A percentile compares a stretch with the other conserved stretches of the same genome.
Conservation (phyloP, 2,329 filamentous ascomycete genomes). For the Neocucurbitaria cava region DNA sequence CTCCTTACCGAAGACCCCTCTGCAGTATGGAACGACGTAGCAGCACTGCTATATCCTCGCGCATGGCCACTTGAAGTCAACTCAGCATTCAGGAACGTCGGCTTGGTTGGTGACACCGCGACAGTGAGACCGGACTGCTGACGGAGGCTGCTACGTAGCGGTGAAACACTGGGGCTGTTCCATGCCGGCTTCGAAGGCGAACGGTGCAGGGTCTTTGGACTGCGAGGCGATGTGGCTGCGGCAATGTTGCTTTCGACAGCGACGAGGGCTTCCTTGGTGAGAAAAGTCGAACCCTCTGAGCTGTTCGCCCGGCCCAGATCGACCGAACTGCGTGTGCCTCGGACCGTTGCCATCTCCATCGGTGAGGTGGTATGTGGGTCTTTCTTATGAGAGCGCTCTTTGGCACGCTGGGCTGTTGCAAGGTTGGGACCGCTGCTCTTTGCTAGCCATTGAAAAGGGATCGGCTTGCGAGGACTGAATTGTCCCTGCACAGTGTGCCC, state of each 20-base stretch:
- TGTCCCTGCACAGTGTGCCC: not conserved
- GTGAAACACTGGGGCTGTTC: constrained; percentile 27
- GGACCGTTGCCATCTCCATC: constrained; percentile 21
- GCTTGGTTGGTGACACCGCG: constrained; percentile 26
- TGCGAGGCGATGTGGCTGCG: constrained; percentile 11
- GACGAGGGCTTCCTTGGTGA: constrained; percentile 39
- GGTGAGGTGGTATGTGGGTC: constrained; percentile 17
- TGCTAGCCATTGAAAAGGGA: constrained; percentile 35
- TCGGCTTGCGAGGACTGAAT: constrained; percentile 33
- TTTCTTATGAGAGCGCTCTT: constrained; percentile 27
- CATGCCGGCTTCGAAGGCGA: constrained; percentile 24
- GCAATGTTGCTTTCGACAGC: constrained; percentile 28
- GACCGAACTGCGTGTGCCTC: constrained; percentile 22
- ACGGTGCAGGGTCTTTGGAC: constrained; percentile 19
- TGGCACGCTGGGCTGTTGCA: constrained; percentile 31
- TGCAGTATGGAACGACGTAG: constrained; percentile 32
- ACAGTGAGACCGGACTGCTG: constrained; percentile 19
- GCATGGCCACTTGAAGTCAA: constrained; percentile 3
- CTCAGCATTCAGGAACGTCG: constrained; percentile 2
- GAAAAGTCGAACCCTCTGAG: constrained; percentile 23
- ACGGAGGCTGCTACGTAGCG: constrained; percentile 14
- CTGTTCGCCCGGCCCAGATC: constrained; percentile 19
- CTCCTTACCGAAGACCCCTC: constrained; percentile 41
- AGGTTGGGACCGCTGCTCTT: constrained; percentile 21
- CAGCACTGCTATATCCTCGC: constrained; percentile 23